A percentile compares a stretch with the other conserved stretches of the same genome.
phyloP scores from a whole-genome alignment of 2,329 filamentous ascomycete species.

The Verticillium longisporum region DNA sequence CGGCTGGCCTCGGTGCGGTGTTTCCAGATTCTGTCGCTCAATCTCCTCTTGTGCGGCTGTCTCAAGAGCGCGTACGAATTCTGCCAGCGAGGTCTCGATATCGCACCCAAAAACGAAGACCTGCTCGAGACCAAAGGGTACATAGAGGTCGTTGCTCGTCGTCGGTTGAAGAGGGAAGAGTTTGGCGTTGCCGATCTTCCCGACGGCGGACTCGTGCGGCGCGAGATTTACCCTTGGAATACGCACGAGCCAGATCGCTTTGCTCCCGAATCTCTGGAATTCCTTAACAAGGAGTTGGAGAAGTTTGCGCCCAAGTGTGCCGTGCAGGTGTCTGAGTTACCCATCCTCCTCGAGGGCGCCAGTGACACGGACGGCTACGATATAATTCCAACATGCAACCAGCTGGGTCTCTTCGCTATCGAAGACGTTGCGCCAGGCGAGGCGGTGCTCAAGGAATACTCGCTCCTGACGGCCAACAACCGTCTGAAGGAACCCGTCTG shows the following conservation, averaged over 20 bases:
- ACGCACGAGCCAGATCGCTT: conserved; percentile 62
- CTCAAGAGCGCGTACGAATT: conserved; percentile 62
- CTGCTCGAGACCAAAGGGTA: conserved; percentile 46
- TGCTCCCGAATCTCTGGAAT: conserved; percentile 58
- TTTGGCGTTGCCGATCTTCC: conserved; percentile 53
- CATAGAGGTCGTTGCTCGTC: conserved; percentile 45
- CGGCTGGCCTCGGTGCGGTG: conserved; percentile 46
- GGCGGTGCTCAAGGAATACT: conserved; percentile 72
- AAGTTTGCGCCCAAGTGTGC: conserved; percentile 74
- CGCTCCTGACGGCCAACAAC: conserved; percentile 83
- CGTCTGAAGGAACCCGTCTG: conserved; percentile 80
- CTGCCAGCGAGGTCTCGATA: conserved; percentile 51
- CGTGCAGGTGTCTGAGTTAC: conserved; percentile 69
- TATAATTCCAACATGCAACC: conserved; percentile 54
- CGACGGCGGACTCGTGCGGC: conserved; percentile 62
- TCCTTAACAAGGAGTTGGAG: conserved; percentile 65
- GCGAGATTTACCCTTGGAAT: conserved; percentile 67
- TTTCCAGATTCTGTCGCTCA: conserved; percentile 52
- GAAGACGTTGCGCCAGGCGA: conserved; percentile 73
- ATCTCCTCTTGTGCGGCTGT: conserved; percentile 58
- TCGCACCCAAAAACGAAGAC: conserved; percentile 47
- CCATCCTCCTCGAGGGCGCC: conserved; percentile 56
- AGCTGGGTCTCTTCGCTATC: conserved; percentile 86
- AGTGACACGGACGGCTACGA: conserved; percentile 41
- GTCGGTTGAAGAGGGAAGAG: conserved; percentile 36